Evolutionary conservation across 306 rosid genomes (phyloP).

Genomic region (Fragaria vesca): DNA sequence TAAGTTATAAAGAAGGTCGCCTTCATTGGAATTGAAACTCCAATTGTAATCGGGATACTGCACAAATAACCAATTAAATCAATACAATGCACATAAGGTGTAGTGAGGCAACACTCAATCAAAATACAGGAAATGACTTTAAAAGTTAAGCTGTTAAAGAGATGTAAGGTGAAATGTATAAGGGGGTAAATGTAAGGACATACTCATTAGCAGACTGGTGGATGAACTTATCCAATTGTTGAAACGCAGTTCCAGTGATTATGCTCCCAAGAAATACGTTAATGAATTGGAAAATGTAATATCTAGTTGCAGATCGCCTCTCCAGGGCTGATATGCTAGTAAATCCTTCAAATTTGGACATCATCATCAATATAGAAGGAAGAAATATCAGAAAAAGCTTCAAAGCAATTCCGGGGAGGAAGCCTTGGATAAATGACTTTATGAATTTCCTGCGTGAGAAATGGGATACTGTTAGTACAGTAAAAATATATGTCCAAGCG

Average conservation of each 20-base stretch:
- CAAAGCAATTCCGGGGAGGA: constrained; percentile 96
- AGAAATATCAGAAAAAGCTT: constrained; percentile 87
- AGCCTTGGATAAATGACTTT: constrained; percentile 86
- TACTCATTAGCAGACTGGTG: constrained; percentile 94
- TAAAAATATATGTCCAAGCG: not conserved
- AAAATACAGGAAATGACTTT: not conserved
- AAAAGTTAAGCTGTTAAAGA: not conserved
- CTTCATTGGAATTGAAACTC: constrained; percentile 97
- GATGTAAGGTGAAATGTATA: not conserved
- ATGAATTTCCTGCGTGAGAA: constrained; percentile 55
- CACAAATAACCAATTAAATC: constrained; percentile 20
- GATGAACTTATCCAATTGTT: constrained; percentile 77
- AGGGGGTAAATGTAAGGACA: constrained; percentile 25
- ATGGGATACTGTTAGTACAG: constrained; percentile 5
- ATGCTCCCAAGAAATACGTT: constrained; percentile 97
- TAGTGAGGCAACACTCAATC: not conserved
- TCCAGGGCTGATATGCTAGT: constrained; percentile 69
- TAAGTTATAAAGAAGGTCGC: constrained; percentile 97
- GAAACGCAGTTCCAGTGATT: constrained; percentile 93
- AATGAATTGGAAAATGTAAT: constrained; percentile 77
- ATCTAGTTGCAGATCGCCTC: constrained; percentile 86
- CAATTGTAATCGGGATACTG: constrained; percentile 89
- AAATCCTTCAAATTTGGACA: constrained; percentile 95
- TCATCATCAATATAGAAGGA: constrained; percentile 79
- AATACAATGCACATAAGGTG: not conserved